Conservation (phyloP, 352 stramenopile genomes). For the Thalassiosira ordinaria region DNA sequence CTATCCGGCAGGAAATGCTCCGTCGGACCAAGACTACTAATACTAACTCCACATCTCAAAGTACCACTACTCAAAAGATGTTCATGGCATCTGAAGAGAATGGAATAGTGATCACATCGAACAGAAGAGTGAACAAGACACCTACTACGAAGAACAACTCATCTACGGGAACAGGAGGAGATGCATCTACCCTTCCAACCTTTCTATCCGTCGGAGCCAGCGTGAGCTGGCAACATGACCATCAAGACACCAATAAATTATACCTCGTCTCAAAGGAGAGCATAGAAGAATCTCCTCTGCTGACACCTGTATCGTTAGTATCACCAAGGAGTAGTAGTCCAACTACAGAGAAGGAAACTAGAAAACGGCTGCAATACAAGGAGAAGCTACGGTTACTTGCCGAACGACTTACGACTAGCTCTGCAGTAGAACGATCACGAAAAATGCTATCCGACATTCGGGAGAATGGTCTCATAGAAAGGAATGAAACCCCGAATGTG, state of each 20-base stretch:
- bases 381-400: conserved; percentile 6
- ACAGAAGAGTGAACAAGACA: neutral
- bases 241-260: neutral
- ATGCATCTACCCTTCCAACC: neutral
- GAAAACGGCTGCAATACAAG: conserved; percentile 6
- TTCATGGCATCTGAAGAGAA: neutral
- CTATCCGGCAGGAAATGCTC: neutral
- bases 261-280: neutral
- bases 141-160: neutral
- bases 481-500: no score
- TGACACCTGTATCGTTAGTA: neutral
- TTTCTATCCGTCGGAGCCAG: neutral
- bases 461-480: no score
- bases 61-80: neutral
- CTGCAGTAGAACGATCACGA: conserved; percentile 3
- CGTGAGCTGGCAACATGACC: neutral
- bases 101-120: conserved; percentile 2
- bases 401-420: neutral
- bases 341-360: neutral
- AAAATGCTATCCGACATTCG: neutral
- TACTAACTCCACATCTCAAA: no score
- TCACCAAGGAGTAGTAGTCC: neutral
- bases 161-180: neutral
- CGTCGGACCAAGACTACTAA: no score
- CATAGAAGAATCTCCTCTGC: neutral